Conservation (phyloP, 495 filamentous ascomycete genomes). For the Hypomontagnella monticulosa region DNA sequence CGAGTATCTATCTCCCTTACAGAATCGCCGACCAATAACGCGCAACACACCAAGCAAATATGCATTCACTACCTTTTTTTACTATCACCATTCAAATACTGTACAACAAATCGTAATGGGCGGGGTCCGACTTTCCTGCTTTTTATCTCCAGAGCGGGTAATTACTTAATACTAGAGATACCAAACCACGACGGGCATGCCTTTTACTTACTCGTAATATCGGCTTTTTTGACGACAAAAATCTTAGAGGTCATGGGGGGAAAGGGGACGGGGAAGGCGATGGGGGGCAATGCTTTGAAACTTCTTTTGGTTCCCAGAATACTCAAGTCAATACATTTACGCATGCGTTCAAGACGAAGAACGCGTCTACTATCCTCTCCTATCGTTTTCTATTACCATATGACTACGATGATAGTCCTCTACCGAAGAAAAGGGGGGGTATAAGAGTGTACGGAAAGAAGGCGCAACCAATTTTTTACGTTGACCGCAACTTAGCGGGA, state of each 20-base stretch:
- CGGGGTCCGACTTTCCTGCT: constrained; percentile 17
- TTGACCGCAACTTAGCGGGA: constrained; percentile 38
- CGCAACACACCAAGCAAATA: constrained; percentile 21
- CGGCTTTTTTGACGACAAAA: constrained; percentile 41
- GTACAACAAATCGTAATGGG: constrained; percentile 42
- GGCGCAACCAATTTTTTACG: constrained; percentile 12
- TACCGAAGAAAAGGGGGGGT: constrained; percentile 6
- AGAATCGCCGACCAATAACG: constrained; percentile 25
- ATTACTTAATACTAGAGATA: constrained; percentile 49
- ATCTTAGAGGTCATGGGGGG: constrained; percentile 28
- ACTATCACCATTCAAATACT: constrained; percentile 29
- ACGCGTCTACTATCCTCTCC: constrained; percentile 24
- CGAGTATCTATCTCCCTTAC: constrained; percentile 20
- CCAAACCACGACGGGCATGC: constrained; percentile 45
- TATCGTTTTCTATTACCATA: constrained; percentile 5
- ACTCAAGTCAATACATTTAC: constrained; percentile 36
- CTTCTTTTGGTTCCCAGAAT: constrained; percentile 32
- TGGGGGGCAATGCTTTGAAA: constrained; percentile 23
- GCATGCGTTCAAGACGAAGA: constrained; percentile 29
- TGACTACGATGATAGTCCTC: constrained; percentile 22
- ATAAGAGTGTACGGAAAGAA: constrained; percentile 16
- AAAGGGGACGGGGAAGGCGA: constrained; percentile 20
- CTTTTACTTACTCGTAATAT: constrained; percentile 41
- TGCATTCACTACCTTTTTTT: constrained; percentile 9
- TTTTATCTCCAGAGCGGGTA: constrained; percentile 29